Conservation (phyloP, 257 asterid genomes). For the Nicotiana noctiflora region DNA sequence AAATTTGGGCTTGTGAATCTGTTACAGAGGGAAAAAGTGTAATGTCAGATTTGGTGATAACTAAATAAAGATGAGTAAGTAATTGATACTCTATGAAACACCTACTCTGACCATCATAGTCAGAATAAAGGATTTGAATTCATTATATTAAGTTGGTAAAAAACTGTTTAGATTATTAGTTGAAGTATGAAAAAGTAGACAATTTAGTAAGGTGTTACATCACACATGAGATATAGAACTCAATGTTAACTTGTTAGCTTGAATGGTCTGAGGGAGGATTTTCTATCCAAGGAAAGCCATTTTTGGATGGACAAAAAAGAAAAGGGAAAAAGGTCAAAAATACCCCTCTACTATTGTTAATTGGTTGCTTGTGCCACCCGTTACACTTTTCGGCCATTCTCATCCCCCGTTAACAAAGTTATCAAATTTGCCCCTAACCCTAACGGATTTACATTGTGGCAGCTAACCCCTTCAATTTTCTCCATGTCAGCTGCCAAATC, state of each 20-base stretch:
- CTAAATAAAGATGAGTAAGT: background rate
- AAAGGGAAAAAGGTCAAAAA: too few species aligned
- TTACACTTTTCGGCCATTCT: too few species aligned
- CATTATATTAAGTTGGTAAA: background rate
- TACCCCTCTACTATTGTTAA: too few species aligned
- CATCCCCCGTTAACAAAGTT: too few species aligned
- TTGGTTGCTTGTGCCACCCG: too few species aligned
- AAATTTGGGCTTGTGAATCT: background rate
- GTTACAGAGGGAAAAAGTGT: background rate
- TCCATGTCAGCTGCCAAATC: too few species aligned
- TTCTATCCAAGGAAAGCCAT: background rate
- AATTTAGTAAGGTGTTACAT: background rate
- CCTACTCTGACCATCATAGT: background rate
- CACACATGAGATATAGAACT: background rate
- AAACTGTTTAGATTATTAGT: background rate
- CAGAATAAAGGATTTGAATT: background rate
- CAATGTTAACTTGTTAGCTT: background rate
- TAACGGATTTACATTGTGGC: too few species aligned
- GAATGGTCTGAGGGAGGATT: background rate
- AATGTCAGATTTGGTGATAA: background rate
- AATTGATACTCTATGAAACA: background rate
- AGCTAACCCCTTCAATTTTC: too few species aligned
- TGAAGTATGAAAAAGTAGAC: background rate
- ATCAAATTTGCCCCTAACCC: too few species aligned
- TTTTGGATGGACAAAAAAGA: background rate